phyloP scores from a whole-genome alignment of 2,329 filamentous ascomycete genomes.

The Diaporthe longicolla region DNA sequence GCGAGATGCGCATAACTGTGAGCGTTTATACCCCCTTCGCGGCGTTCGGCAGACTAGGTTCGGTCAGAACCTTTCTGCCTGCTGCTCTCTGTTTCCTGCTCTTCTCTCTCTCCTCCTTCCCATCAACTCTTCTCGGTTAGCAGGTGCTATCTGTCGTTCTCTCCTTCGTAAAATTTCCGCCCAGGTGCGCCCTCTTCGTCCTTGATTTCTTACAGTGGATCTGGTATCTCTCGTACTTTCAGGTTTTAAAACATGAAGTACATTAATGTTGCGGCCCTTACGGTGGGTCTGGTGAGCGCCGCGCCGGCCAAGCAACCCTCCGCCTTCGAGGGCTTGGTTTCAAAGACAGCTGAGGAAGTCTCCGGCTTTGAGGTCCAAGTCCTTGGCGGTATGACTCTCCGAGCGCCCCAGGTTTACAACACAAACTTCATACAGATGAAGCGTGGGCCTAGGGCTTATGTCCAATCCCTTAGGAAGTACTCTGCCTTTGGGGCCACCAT shows the following conservation, averaged over 20 bases:
- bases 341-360: slow-evolving; percentile 41
- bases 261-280: slow-evolving; percentile 50
- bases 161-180: slow-evolving; percentile 2
- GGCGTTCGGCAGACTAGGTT: slow-evolving; percentile 37
- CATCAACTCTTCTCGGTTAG: not conserved
- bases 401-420: slow-evolving; percentile 57
- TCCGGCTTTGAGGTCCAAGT: slow-evolving; percentile 52
- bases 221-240: slow-evolving; percentile 34
- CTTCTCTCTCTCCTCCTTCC: slow-evolving; percentile 21
- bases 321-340: slow-evolving; percentile 30
- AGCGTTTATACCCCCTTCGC: slow-evolving; percentile 28
- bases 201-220: slow-evolving; percentile 27
- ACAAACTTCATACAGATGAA: slow-evolving; percentile 52
- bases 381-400: slow-evolving; percentile 57
- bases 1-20: slow-evolving; percentile 22
- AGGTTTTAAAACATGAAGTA: slow-evolving; percentile 52
- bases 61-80: slow-evolving; percentile 9
- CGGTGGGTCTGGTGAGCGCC: slow-evolving; percentile 48
- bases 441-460: slow-evolving; percentile 54
- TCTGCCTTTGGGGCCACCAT: slow-evolving; percentile 55
- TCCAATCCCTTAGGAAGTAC: slow-evolving; percentile 53
- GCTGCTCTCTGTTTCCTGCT: slow-evolving; percentile 17
- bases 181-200: slow-evolving; percentile 12
- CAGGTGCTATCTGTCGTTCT: slow-evolving; percentile 12
- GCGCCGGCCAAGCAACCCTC: slow-evolving; percentile 26